Evolutionary conservation across 352 stramenopile genomes (phyloP).

Genomic region (Pythium volutum): DNA sequence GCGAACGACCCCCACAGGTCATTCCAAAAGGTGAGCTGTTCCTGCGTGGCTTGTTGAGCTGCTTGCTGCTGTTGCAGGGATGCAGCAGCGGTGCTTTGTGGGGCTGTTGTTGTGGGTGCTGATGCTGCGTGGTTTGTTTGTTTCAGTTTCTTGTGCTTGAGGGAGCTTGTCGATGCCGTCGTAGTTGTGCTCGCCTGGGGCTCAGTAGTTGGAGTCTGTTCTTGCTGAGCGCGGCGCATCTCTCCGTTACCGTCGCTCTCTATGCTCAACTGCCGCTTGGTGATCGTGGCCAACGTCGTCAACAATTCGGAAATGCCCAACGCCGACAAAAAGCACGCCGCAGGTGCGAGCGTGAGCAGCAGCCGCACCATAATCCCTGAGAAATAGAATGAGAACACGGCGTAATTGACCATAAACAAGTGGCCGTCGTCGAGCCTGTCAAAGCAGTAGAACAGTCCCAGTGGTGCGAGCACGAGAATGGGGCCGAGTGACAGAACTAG

Average conservation of each 20-base stretch:
- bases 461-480: constrained; percentile 81
- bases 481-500: constrained; percentile 94
- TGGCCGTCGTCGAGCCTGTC: constrained; percentile 53
- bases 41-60: background rate
- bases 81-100: background rate
- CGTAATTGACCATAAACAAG: constrained; percentile 93
- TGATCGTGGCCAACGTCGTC: constrained; percentile 22
- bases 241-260: background rate
- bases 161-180: background rate
- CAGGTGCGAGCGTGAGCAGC: constrained; percentile 89
- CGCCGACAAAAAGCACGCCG: constrained; percentile 86
- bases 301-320: constrained; percentile 76
- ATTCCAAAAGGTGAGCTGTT: constrained; percentile 5
- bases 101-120: background rate
- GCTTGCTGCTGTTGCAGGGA: background rate
- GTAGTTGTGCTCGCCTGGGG: background rate
- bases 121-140: background rate
- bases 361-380: constrained; percentile 92
- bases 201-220: background rate
- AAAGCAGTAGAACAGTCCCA: constrained; percentile 90
- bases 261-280: background rate
- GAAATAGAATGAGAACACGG: constrained; percentile 91
- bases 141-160: constrained; percentile 9
- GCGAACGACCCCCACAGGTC: constrained; percentile 15
- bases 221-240: background rate